Evolutionary conservation across 2,329 filamentous ascomycete genomes (phyloP), one percentile per base, ranked within the genome.

Genomic region (Verticillium nubilum): DNA sequence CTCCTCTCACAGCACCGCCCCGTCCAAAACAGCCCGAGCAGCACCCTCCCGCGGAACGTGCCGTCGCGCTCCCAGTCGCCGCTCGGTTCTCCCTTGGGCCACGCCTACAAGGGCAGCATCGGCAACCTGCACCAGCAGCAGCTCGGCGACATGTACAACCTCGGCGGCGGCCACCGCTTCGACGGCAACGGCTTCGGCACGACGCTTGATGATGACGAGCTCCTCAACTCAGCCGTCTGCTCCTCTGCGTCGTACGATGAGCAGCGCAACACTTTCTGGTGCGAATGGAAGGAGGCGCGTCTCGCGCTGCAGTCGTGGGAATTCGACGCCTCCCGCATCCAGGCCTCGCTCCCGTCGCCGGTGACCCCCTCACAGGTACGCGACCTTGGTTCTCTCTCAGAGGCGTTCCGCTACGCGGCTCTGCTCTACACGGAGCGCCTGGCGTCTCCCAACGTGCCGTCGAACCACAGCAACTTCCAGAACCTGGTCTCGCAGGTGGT

Each of bases 391-490:
- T 90, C 92, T 67, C 88, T 97, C 56, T 96, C 91, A 23, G 92
- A 97, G 72, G 90, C 90, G 12, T 97, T 97, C 80, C 90, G 93
- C 19, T 92, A 95, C 72, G 88, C 92, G 0, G 93, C 92, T 0
- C 81, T 97, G 33, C 82, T 97, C 12, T 97, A 97, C 77, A 93
- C 90, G 10, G 92, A 96, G 76, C 89, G 93, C 4, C 85, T 97
- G 26, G 92, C 90, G 2, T 87, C 88, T 65, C 93, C 92, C 0
- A 82, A 84, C 59, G 77, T 91, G 2, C 86, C 91, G 2, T 90
- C 90, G 0, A 83, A 83, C 17, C 85, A 93, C 68, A 85, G 86
- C 66, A 90, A 88, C 70, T 92, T 97, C 74, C 91, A 96, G 72
- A 88, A 87, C 64, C 83, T 96, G 23, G 92, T 97, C 59, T 86